Evolutionary conservation across 495 filamentous ascomycete genomes (phyloP), one percentile per base, ranked within the genome.

Genomic region (Lasiosphaeria miniovina): DNA sequence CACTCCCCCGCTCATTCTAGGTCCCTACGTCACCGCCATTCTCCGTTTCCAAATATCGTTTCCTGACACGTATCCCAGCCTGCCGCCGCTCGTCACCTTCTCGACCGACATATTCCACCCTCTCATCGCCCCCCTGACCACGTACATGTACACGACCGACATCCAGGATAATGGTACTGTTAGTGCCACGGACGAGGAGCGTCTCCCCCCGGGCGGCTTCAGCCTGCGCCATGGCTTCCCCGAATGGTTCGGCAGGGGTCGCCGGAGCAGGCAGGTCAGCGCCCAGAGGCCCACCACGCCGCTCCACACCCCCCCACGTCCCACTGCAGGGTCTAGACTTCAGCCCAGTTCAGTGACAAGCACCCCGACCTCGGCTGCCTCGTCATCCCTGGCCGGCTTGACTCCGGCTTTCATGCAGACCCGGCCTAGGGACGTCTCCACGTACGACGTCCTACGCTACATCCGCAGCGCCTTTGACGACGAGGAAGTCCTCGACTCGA

Each of bases 101-200:
- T 78, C 84, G 34, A 94, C 89, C 48, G 93, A 97, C 64, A 86
- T 97, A 54, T 98, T 96, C 71, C 93, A 98, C 73, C 94, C 93
- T 11, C 81, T 98, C 33, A 86, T 98, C 66, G 88, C 92, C 3
- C 91, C 93, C 17, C 79, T 93, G 12, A 96, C 91, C 6, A 95
- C 91, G 3, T 91, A 95, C 72, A 93, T 90, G 60, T 94, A 93
- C 75, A 88, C 89, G 50, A 91, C 89, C 31, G 84, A 86, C 60
- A 82, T 86, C 5, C 79, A 87, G 36, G 80, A 83, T 54, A 85
- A 76, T 33, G 89, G 88, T 34, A 90, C 89, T 0, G 86, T 89
- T 46, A 92, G 89, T 68, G 88, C 90, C 11, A 86, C 85, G 8
- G 90, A 95, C 67, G 87, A 89, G 14, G 88, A 93, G 66, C 78